These are phyloP conservation scores for Elaphomyces granulatus DNA, from an alignment of 495 filamentous ascomycete genomes.

Conservation along the genomic window DNA sequence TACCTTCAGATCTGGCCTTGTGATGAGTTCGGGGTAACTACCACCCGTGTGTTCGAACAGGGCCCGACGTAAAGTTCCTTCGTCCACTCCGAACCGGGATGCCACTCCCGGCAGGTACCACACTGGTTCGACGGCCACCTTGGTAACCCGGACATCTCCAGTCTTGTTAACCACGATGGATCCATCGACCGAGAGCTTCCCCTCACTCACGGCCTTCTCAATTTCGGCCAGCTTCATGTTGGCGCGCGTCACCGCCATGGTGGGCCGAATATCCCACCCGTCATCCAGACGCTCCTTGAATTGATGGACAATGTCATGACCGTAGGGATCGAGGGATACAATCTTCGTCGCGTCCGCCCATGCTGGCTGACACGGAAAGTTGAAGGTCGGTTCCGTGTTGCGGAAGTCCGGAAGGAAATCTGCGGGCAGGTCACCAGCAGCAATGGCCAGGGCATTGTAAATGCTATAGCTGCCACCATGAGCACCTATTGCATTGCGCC, in stretches of 20 bases:
- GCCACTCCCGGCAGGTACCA: conserved; percentile 96
- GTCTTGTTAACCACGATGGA: conserved; percentile 70
- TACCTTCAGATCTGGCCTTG: conserved; percentile 82
- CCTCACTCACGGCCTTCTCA: conserved; percentile 66
- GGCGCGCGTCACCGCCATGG: conserved; percentile 86
- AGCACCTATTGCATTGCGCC: conserved; percentile 77
- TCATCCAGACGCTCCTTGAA: conserved; percentile 31
- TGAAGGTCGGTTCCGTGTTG: conserved; percentile 81
- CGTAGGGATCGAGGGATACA: conserved; percentile 91
- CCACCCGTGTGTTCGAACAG: conserved; percentile 94
- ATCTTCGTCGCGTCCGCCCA: conserved; percentile 92
- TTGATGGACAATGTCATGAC: conserved; percentile 50
- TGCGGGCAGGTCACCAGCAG: conserved; percentile 69
- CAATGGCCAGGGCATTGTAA: conserved; percentile 88
- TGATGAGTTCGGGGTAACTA: conserved; percentile 84
- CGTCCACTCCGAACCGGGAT: conserved; percentile 88
- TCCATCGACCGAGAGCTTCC: conserved; percentile 73
- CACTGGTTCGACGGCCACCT: conserved; percentile 89
- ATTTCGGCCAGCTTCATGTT: conserved; percentile 97
- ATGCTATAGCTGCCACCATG: conserved; percentile 97
- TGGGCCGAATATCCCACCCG: conserved; percentile 87
- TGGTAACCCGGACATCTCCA: conserved; percentile 88
- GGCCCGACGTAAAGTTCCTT: conserved; percentile 68
- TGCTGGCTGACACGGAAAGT: conserved; percentile 74
- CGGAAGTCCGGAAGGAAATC: conserved; percentile 89